Percentiles rank a stretch among this genome's conserved stretches.
These are phyloP conservation scores for Boehmeria nivea DNA, from an alignment of 306 rosid genomes.

Conservation along the genomic window DNA sequence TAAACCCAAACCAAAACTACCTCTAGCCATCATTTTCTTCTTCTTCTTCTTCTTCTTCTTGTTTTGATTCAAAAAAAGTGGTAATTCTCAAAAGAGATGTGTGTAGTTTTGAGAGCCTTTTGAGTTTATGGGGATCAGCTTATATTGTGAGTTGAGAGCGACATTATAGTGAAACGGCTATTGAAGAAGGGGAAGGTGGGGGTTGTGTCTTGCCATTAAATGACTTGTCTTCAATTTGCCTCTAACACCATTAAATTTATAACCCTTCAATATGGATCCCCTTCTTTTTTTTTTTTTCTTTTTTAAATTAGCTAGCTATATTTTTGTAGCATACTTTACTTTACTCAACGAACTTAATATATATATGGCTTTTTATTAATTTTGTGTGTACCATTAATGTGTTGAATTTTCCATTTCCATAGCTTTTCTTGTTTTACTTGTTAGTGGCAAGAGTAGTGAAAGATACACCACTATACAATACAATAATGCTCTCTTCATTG, in stretches of 20 bases:
- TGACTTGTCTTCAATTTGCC: conserved; percentile 27
- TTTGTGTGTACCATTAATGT: not conserved
- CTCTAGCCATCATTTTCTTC: conserved; percentile 35
- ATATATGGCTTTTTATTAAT: not conserved
- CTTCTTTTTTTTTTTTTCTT: not conserved
- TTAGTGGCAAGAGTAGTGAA: not conserved
- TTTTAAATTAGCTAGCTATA: no score
- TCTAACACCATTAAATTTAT: conserved; percentile 12
- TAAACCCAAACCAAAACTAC: conserved; percentile 27
- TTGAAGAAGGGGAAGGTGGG: conserved; percentile 67
- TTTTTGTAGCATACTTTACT: not conserved
- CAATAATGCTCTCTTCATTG: not conserved
- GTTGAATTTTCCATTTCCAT: not conserved
- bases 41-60: not conserved
- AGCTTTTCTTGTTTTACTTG: not conserved
- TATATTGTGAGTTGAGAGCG: conserved; percentile 31
- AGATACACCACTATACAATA: not conserved
- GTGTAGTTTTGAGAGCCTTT: not conserved
- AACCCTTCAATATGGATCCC: not conserved
- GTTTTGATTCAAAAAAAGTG: conserved; percentile 1
- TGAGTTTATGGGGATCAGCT: conserved; percentile 10
- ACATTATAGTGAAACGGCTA: conserved; percentile 19
- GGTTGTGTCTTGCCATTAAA: conserved; percentile 56
- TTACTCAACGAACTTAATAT: not conserved
- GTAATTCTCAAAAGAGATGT: no score